These are phyloP conservation scores for Phialophora verrucosa DNA, from an alignment of 2,329 filamentous ascomycete genomes.

Conservation along the genomic window DNA sequence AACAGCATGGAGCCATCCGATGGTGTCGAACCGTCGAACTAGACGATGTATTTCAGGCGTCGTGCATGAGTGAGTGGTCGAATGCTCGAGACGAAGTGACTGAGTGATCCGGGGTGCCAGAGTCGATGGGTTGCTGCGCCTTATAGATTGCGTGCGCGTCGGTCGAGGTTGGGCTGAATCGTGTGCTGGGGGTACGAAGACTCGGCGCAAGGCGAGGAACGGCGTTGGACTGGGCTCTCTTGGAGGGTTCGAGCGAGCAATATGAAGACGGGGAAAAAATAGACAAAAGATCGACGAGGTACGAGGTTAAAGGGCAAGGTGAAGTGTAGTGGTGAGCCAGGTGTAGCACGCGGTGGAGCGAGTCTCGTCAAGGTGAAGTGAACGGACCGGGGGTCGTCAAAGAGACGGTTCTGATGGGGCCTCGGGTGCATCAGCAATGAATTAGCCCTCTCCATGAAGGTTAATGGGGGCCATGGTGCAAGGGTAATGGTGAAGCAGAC, in stretches of 20 bases:
- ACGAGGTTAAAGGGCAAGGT: constrained; percentile 17
- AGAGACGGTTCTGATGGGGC: constrained; percentile 17
- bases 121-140: constrained; percentile 33
- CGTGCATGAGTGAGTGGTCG: constrained; percentile 23
- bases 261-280: constrained; percentile 22
- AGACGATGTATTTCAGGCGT: constrained; percentile 17
- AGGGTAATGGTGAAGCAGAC: constrained; percentile 27
- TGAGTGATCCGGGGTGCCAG: constrained; percentile 16
- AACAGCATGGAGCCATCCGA: constrained; percentile 31
- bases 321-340: constrained; percentile 15
- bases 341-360: constrained; percentile 22
- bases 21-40: constrained; percentile 20
- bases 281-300: constrained; percentile 28
- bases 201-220: background rate
- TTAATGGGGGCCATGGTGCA: constrained; percentile 27
- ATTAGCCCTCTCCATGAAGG: constrained; percentile 19
- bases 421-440: constrained; percentile 21
- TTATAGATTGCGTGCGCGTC: constrained; percentile 29
- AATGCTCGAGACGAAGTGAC: constrained; percentile 9
- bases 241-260: constrained; percentile 13
- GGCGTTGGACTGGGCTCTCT: constrained; percentile 12
- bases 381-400: constrained; percentile 17
- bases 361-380: constrained; percentile 20
- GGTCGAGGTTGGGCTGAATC: constrained; percentile 14
- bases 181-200: background rate